These are phyloP conservation scores for Oryza punctata DNA, from an alignment of 176 grass and related monocot species.

Conservation along the genomic window DNA sequence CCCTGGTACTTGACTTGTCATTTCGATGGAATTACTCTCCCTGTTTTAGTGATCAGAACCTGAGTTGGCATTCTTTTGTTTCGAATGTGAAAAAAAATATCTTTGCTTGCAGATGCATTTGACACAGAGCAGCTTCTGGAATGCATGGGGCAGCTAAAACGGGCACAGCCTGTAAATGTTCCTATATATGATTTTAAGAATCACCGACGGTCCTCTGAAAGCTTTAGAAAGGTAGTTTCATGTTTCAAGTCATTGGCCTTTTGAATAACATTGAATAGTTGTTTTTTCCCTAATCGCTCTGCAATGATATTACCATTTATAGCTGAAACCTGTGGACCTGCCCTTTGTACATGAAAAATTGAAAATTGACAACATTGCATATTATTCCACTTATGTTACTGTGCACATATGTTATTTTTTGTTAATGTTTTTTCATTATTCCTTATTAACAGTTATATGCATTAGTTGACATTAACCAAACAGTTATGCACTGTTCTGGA, in stretches of 20 bases:
- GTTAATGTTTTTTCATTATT: background rate
- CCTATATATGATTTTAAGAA: constrained; percentile 99
- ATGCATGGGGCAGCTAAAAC: constrained; percentile 87
- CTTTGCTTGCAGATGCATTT: constrained; percentile 77
- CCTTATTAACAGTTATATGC: background rate
- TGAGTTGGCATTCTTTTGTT: constrained; percentile 11
- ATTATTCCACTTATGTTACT: background rate
- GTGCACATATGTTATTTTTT: background rate
- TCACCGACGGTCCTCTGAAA: constrained; percentile 76
- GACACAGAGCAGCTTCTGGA: constrained; percentile 96
- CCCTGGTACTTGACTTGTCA: constrained; percentile 69
- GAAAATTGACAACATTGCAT: constrained; percentile 20
- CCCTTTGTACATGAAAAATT: background rate
- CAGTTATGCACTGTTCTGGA: background rate
- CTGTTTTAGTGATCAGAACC: constrained; percentile 11
- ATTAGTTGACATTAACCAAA: background rate
- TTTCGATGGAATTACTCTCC: constrained; percentile 25
- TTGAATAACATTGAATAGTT: constrained; percentile 31
- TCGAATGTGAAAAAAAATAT: constrained; percentile 18
- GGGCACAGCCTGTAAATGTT: constrained; percentile 81
- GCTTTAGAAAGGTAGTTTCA: constrained; percentile 73
- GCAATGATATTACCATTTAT: background rate
- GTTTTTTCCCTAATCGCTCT: background rate
- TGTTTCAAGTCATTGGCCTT: constrained; percentile 6
- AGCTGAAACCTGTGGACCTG: too few relatives aligned